phyloP scores from a whole-genome alignment of 73 alveolate genomes.

The Blepharisma stoltei region DNA sequence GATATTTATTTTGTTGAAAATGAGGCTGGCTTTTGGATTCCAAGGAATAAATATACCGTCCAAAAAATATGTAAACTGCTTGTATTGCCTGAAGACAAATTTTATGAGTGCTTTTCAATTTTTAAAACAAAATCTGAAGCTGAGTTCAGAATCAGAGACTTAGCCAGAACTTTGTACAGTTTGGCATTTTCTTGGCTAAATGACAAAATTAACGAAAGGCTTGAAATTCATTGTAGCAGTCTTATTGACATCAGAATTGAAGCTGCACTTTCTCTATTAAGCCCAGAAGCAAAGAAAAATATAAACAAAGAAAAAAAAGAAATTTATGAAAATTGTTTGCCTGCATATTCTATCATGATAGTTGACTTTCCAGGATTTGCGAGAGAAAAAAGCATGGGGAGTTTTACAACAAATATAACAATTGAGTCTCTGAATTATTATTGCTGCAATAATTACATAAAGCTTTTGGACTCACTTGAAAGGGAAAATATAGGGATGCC shows the following conservation, averaged over 20 bases:
- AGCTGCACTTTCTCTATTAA: too few relatives aligned
- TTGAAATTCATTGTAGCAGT: neutral
- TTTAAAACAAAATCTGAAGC: neutral
- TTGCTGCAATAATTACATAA: neutral
- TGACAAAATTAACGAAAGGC: neutral
- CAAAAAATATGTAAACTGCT: neutral
- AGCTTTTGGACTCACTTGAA: neutral
- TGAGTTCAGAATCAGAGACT: neutral
- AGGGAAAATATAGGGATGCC: conserved; percentile 2
- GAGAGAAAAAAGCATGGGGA: conserved; percentile 12
- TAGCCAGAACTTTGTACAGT: neutral
- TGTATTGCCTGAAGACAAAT: neutral
- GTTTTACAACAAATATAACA: neutral
- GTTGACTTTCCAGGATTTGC: conserved; percentile 24
- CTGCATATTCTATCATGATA: neutral
- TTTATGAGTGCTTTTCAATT: neutral
- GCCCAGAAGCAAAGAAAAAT: neutral
- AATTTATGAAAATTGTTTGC: neutral
- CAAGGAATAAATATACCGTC: neutral
- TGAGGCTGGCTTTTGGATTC: neutral
- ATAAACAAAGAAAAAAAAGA: neutral
- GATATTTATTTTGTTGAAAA: too few relatives aligned
- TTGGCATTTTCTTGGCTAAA: neutral
- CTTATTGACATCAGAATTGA: neutral
- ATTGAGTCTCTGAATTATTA: conserved; percentile 21